A percentile compares a stretch with the other conserved stretches of the same genome.
Conservation (phyloP, 1,284 basidiomycete genomes). For the Tranzscheliella williamsii region DNA sequence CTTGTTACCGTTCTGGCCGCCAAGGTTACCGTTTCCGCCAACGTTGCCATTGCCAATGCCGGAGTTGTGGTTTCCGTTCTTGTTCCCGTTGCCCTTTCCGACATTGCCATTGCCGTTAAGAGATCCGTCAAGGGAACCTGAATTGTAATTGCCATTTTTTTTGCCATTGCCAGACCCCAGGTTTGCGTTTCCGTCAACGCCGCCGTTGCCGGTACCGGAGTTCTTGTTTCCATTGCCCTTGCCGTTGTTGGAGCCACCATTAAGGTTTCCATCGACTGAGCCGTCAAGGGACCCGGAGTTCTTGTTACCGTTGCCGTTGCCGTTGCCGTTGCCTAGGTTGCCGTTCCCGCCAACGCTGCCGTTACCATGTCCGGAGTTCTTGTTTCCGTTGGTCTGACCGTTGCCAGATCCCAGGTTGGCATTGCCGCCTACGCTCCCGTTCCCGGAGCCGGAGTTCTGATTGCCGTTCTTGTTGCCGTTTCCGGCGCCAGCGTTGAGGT, state of each 20-base stretch:
- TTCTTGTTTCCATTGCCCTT: slow-evolving; percentile 5
- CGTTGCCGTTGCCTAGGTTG: slow-evolving; percentile 2
- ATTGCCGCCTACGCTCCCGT: not conserved
- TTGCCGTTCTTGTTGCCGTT: slow-evolving; percentile 7
- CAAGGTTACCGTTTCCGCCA: not conserved
- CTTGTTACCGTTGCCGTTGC: slow-evolving; percentile 3
- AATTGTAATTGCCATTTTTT: slow-evolving; percentile 4
- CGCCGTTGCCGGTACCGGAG: slow-evolving; percentile 1
- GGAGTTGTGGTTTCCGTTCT: not conserved
- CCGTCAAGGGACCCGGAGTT: slow-evolving; percentile 1
- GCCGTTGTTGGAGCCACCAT: slow-evolving; percentile 1
- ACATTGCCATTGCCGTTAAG: too few species aligned
- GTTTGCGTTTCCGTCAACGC: slow-evolving; percentile 7
- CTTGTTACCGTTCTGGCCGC: too few species aligned
- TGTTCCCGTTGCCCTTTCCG: not conserved
- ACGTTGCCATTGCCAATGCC: not conserved
- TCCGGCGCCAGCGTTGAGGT: slow-evolving; percentile 8
- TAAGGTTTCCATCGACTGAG: slow-evolving; percentile 4
- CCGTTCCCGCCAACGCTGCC: slow-evolving; percentile 5
- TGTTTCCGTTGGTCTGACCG: slow-evolving; percentile 7
- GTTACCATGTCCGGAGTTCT: slow-evolving; percentile 4
- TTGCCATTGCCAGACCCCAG: slow-evolving; percentile 1
- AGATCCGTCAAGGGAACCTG: too few species aligned
- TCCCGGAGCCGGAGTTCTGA: not conserved
- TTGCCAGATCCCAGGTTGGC: not conserved